Evolutionary conservation across 2,329 filamentous ascomycete species (phyloP), one percentile per base, ranked within the genome.

Genomic region (Colletotrichum trifolii): DNA sequence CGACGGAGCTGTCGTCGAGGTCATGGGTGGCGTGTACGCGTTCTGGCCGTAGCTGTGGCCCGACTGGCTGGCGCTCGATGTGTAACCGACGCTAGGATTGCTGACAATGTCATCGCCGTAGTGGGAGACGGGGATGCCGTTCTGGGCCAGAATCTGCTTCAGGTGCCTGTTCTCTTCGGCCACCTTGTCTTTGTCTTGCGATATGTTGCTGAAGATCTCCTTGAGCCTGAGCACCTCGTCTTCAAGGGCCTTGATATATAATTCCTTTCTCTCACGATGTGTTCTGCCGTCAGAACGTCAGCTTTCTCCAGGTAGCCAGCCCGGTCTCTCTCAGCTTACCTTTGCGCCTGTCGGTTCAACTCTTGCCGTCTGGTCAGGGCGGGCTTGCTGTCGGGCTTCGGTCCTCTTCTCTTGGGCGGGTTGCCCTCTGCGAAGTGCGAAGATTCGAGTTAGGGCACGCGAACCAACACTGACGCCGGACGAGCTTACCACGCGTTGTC

Each of bases 301-400:
- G 15, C 43, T 8, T 17, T 4, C 25, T 5, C 25, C 25, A 25
- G 25, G 25, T 25, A 17, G n/a, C 62, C 12, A 8, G 15, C 15
- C 12, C 25, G 6, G 25, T n/a, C 13, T 6, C 12, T 45, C 39
- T 17, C 40, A 40, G 60, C 79, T 71, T 87, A 96, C 94, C 94
- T 91, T 78, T 98, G 96, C 36, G 96, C 96, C 80, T 98, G 95
- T 68, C 96, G 88, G 75, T 98, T 98, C 67, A 98, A 82, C 77
- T 98, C 95, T 75, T 98, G 96, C 69, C 95, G 88, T 67, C 95
- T 87, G 17, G 95, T 98, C 72, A 97, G 81, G 48, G 96, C 95
- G 15, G 96, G 96, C 75, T 97, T 97, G 82, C 92, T 96, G 77
- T 98, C 96, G 17, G 96, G 96, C 76, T 98, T 98, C 0, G 96